Evolutionary conservation across 495 filamentous ascomycete species (phyloP), one percentile per base, ranked within the genome.

Genomic region (Letharia lupina): DNA sequence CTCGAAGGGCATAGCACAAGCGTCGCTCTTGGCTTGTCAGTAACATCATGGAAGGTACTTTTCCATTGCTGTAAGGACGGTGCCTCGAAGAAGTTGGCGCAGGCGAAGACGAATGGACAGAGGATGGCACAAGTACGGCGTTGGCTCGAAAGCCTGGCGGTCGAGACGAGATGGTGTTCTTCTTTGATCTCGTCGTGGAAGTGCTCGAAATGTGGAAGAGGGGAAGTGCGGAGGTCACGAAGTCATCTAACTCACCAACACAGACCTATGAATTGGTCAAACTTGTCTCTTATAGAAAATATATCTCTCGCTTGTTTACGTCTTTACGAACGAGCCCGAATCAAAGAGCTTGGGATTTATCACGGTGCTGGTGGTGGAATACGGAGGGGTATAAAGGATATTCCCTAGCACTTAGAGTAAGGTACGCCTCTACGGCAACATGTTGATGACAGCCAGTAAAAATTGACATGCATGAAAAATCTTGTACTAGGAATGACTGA

Each of bases 1-100:
- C 82, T 73, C 87, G 81, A 73, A 98, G 84, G 68, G 86, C 73
- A 65, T 80, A 82, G 76, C 89, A 91, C 74, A 97, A 88, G 74
- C 86, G 84, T 76, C 78, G 87, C 82, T 95, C 91, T 20, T 64
- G 66, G 39, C 39, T 68, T 61, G 60, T 68, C 47, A 67, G 28
- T 23, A 71, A 58, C 69, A 71, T 71, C 28, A 57, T 67, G 37
- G 8, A 52, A 6, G n/a, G 40, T 35, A 40, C 2, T 13, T 15
- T 42, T 44, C 33, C 64, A 65, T 65, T 37, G 64, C 64, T 61
- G 41, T 28, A 23, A 23, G 4, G 60, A 20, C 35, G 20, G 31
- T 2, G n/a, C 20, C 11, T 44, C 11, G 47, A 44, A 47, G 8
- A 20, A 16, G n/a, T 31, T 61, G 64, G 37, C 11, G 40, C 47